These are phyloP conservation scores for Neurospora sp. DNA, from an alignment of 2,329 filamentous ascomycete species.

Conservation along the genomic window DNA sequence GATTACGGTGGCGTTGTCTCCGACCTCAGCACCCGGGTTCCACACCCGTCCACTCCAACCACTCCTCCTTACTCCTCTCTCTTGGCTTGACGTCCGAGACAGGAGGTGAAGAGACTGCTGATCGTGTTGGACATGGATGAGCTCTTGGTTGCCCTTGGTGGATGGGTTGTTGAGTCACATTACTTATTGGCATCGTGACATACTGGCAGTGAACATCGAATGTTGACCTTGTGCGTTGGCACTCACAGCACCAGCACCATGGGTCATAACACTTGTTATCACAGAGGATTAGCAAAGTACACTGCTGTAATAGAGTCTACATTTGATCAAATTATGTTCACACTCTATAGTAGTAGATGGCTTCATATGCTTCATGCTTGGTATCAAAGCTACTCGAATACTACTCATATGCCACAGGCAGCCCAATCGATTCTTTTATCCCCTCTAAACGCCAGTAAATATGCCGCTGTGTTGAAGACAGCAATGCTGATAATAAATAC, in stretches of 20 bases:
- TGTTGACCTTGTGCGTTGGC: neutral
- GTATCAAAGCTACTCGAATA: neutral
- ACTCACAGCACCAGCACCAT: neutral
- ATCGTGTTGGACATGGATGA: neutral
- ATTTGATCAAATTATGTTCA: neutral
- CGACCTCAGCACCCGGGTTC: neutral
- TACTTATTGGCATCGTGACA: neutral
- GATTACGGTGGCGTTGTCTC: neutral
- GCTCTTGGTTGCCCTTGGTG: neutral
- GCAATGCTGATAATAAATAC: neutral
- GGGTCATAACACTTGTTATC: neutral
- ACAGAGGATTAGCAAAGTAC: neutral
- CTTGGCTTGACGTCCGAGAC: neutral
- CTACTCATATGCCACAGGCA: neutral
- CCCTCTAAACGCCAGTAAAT: slow-evolving; percentile 1
- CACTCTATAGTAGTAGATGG: neutral
- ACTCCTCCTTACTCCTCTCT: neutral
- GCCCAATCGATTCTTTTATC: neutral
- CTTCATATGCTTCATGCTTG: neutral
- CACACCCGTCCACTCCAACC: neutral
- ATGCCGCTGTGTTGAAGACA: slow-evolving; percentile 2
- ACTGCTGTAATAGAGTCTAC: neutral
- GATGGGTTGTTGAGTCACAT: neutral
- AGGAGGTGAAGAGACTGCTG: neutral
- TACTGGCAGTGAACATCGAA: neutral